These are phyloP conservation scores for Ramaria sp. DNA, from an alignment of 768 basidiomycete species.

Conservation along the genomic window DNA sequence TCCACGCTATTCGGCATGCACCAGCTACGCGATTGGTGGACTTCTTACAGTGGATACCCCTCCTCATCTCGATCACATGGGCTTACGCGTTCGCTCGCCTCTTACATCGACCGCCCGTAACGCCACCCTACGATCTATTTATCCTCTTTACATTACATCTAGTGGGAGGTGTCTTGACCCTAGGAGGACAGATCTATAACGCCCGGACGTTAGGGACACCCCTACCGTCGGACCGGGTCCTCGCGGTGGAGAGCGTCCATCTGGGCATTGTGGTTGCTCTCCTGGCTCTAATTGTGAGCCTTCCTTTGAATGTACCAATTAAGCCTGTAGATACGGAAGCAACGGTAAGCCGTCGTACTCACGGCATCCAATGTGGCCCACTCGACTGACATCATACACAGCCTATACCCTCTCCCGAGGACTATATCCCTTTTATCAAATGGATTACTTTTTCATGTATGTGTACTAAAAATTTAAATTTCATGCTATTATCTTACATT, in stretches of 20 bases:
- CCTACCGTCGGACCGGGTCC: not conserved
- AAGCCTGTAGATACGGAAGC: not conserved
- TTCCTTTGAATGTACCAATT: conserved; percentile 1
- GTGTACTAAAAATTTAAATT: not conserved
- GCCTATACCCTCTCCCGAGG: conserved; percentile 10
- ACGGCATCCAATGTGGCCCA: not conserved
- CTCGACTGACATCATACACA: not conserved
- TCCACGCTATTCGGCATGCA: not conserved
- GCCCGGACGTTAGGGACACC: not conserved
- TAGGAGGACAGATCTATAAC: conserved; percentile 12
- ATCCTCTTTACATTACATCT: conserved; percentile 14
- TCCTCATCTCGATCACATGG: conserved; percentile 17
- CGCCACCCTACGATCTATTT: conserved; percentile 16
- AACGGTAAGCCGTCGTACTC: not conserved
- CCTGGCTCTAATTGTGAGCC: not conserved
- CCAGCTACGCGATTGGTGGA: not conserved
- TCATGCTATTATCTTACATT: not conserved
- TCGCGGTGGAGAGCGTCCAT: not conserved
- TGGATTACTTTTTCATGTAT: conserved; percentile 11
- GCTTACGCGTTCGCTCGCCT: conserved; percentile 14
- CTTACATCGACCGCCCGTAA: conserved; percentile 11
- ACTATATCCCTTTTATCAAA: conserved; percentile 9
- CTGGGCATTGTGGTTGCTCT: not conserved
- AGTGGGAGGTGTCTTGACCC: conserved; percentile 7
- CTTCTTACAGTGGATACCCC: conserved; percentile 4